Base-by-base conservation (phyloP, 2,329 filamentous ascomycete species). In the Hypocrella siamensis region DNA sequence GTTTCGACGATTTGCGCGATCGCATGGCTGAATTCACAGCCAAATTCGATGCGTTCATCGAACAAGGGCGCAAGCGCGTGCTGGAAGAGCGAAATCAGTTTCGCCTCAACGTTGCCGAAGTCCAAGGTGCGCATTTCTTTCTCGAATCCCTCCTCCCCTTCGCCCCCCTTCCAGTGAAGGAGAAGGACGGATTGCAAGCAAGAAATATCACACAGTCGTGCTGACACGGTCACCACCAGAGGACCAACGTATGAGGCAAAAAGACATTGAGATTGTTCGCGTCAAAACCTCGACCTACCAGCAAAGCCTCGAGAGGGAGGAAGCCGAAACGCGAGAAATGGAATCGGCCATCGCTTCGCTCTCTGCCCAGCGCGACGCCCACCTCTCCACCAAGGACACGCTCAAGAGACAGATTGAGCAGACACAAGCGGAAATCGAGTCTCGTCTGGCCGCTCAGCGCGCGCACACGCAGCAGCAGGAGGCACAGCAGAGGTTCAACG, bases 61-160 rank as follows among this genome's bases (percentile, higher is more conserved):
- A 93, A 48, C 76, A 82, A 40, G 85, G 86, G 0, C 71, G 88
- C 31, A 92, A 92, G 55, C 74, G 82, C 32, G 83, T 96, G 0
- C 55, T 96, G 6, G 85, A 94, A 47, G 86, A 96, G 61, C 75
- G 85, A 48, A 96, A 94, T 48, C 79, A 92, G 38, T 98, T 94
- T 50, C 80, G 81, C 40, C 79, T 90, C 61, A 92, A 81, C 46
- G 63, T 96, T 17, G 79, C 84, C 28, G 90, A 96, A 54, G 60
- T 93, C 22, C 79, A 93, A 62, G 88, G 88, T 93, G 65, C 33
- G 61, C 21, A 22, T 8, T 12, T 12, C 25, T 3, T 6, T 27
- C 14, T 27, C 9, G 14, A 7, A 22, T 22, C 7, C 21, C 12
- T 12, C 21, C 21, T 22, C 21, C 21, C 12, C 21, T 22, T 12